Conservation (phyloP, 2,329 filamentous ascomycete species). For the Nemania diffusa region DNA sequence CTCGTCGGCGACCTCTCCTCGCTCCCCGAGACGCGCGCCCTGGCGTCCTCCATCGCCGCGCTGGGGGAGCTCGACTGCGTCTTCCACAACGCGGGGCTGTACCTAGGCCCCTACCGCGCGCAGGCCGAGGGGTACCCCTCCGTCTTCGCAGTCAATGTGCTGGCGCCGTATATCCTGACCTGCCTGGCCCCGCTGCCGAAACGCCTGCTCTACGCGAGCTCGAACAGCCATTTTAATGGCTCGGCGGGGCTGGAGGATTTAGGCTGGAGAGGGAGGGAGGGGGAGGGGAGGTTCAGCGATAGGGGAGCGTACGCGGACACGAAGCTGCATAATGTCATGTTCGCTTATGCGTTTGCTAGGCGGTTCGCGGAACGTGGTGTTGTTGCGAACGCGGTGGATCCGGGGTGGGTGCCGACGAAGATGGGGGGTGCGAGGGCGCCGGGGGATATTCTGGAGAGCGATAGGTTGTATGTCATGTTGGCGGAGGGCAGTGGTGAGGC, state of each 20-base stretch:
- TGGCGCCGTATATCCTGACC: constrained; percentile 68
- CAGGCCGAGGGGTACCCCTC: constrained; percentile 54
- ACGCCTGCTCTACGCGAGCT: constrained; percentile 63
- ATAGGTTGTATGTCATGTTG: constrained; percentile 59
- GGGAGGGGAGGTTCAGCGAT: constrained; percentile 11
- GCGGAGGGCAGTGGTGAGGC: constrained; percentile 54
- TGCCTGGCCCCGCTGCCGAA: constrained; percentile 57
- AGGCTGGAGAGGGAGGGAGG: constrained; percentile 42
- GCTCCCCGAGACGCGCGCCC: constrained; percentile 59
- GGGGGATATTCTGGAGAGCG: constrained; percentile 57
- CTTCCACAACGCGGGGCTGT: constrained; percentile 67
- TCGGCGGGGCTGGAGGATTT: constrained; percentile 47
- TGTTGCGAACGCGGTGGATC: constrained; percentile 59
- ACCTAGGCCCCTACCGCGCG: constrained; percentile 49
- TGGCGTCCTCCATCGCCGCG: constrained; percentile 62
- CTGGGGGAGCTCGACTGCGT: constrained; percentile 63
- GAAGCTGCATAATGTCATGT: constrained; percentile 66
- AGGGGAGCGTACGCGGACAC: constrained; percentile 58
- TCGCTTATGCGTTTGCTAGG: constrained; percentile 64
- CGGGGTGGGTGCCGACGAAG: constrained; percentile 66
- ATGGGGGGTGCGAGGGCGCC: constrained; percentile 61
- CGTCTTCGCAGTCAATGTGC: constrained; percentile 64
- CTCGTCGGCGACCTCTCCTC: constrained; percentile 64
- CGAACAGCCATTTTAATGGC: constrained; percentile 59
- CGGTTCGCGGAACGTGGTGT: constrained; percentile 53